These are phyloP conservation scores for Blastocystis sp. DNA, from an alignment of 352 stramenopile genomes.

Conservation along the genomic window DNA sequence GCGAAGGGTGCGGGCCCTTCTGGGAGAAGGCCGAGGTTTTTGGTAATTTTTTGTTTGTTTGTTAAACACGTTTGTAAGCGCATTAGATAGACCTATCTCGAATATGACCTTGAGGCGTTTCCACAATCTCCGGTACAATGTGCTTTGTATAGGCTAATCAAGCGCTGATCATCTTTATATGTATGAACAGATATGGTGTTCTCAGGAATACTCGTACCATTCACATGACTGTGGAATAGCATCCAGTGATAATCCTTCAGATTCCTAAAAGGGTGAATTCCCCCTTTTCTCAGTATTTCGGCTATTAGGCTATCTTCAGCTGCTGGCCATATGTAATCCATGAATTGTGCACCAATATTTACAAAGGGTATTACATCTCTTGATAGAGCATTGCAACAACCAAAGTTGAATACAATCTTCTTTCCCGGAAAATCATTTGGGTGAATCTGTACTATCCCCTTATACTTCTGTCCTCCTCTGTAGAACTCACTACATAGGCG, in stretches of 20 bases:
- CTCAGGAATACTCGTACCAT: background rate
- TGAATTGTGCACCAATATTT: background rate
- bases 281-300: background rate
- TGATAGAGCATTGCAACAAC: background rate
- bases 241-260: background rate
- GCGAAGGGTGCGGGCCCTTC: no score
- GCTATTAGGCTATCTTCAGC: background rate
- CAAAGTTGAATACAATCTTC: background rate
- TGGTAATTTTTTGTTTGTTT: no score
- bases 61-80: no score
- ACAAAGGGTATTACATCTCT: slow-evolving; percentile 2
- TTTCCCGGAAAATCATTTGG: background rate
- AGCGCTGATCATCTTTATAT: no score
- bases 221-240: background rate
- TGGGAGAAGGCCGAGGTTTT: no score
- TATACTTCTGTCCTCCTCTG: background rate
- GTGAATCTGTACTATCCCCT: background rate
- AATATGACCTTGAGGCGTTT: no score
- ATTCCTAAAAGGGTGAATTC: background rate
- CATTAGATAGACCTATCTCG: no score
- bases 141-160: no score
- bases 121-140: no score
- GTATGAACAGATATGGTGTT: background rate
- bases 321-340: background rate
- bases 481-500: background rate